These are phyloP conservation scores for Cyberlindnera japonica DNA, from an alignment of 805 yeast genomes.

Conservation along the genomic window DNA sequence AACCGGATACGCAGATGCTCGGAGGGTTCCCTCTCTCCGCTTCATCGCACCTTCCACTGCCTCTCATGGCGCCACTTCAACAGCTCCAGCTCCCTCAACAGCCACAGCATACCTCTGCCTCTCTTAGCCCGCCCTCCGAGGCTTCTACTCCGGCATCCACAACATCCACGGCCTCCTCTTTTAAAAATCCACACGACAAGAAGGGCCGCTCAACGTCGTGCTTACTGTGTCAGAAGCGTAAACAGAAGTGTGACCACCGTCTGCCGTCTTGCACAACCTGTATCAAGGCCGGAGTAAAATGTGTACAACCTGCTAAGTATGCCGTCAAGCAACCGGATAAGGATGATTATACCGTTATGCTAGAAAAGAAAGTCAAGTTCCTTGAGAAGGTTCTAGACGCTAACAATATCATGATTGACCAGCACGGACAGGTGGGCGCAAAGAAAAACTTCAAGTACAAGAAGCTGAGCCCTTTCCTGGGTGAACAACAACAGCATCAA, in stretches of 20 bases:
- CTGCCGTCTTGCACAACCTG: conserved; percentile 65
- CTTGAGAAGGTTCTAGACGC: conserved; percentile 46
- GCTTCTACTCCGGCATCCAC: conserved; percentile 8
- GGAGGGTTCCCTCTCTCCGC: conserved; percentile 12
- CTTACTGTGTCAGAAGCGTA: conserved; percentile 51
- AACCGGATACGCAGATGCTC: conserved; percentile 6
- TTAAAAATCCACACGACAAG: conserved; percentile 36
- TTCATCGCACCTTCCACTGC: not conserved
- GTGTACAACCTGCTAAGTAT: conserved; percentile 63
- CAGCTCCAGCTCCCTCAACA: not conserved
- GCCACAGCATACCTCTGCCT: not conserved
- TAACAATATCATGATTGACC: conserved; percentile 24
- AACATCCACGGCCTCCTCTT: conserved; percentile 4
- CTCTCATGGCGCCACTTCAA: not conserved
- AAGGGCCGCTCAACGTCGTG: conserved; percentile 58
- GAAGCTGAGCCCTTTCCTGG: conserved; percentile 35
- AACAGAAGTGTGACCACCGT: conserved; percentile 64
- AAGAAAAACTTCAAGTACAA: conserved; percentile 36
- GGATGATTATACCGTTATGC: conserved; percentile 53
- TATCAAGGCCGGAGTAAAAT: conserved; percentile 56
- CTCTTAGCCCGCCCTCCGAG: conserved; percentile 3
- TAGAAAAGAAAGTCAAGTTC: conserved; percentile 52
- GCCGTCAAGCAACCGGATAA: conserved; percentile 42
- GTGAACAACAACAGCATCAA: conserved; percentile 7
- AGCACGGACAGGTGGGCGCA: conserved; percentile 25